Conservation (phyloP, 2,329 filamentous ascomycete genomes). For the Colletotrichum camelliae region DNA sequence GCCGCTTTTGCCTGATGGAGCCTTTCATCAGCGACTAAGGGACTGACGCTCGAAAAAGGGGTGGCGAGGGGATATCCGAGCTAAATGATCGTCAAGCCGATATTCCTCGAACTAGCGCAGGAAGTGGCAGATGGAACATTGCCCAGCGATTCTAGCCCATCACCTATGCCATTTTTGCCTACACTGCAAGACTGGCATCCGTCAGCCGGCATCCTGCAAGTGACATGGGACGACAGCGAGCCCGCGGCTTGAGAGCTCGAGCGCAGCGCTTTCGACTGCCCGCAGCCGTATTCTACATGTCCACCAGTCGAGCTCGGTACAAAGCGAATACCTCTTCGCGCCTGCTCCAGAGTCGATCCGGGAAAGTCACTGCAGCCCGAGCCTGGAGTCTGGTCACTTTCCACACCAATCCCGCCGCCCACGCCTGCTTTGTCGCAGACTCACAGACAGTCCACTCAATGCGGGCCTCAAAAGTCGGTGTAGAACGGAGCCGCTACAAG, state of each 20-base stretch:
- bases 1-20: slow-evolving; percentile 18
- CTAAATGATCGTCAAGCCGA: slow-evolving; percentile 17
- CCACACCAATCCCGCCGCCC: slow-evolving; percentile 7
- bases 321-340: not conserved
- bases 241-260: not conserved
- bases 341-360: not conserved
- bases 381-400: not conserved
- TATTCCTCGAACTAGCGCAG: slow-evolving; percentile 6
- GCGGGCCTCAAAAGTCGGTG: slow-evolving; percentile 26
- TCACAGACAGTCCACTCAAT: slow-evolving; percentile 21
- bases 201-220: slow-evolving; percentile 16
- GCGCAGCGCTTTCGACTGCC: not conserved
- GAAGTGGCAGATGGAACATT: slow-evolving; percentile 6
- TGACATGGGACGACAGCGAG: slow-evolving; percentile 20
- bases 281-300: not conserved
- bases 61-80: slow-evolving; percentile 17
- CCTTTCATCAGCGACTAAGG: not conserved
- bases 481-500: slow-evolving; percentile 16
- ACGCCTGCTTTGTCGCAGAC: slow-evolving; percentile 17
- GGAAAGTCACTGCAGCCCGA: slow-evolving; percentile 4
- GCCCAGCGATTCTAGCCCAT: slow-evolving; percentile 13
- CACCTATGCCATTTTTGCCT: not conserved
- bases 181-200: not conserved
- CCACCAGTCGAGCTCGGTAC: not conserved
- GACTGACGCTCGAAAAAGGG: slow-evolving; percentile 4